These are phyloP conservation scores for Solanum aculeatissimum DNA, from an alignment of 305 asterid species.

Conservation along the genomic window DNA sequence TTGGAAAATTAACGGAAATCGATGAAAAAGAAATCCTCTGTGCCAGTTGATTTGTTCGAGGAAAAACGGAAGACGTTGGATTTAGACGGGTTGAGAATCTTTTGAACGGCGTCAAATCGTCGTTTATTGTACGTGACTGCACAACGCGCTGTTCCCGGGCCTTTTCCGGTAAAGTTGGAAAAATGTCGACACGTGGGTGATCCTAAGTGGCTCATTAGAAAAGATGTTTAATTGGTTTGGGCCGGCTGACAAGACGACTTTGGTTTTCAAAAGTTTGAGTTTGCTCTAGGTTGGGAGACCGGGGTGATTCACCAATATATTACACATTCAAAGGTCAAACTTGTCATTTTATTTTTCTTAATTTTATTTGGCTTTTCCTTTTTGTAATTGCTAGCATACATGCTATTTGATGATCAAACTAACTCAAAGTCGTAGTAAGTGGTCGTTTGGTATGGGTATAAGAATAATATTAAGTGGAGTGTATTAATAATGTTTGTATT, in stretches of 20 bases:
- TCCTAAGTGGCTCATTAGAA: neutral
- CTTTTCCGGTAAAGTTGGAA: neutral
- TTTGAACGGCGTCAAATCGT: neutral
- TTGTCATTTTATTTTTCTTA: neutral
- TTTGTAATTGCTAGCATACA: too few species aligned
- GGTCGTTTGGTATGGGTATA: too few species aligned
- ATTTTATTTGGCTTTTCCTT: neutral
- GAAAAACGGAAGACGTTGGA: neutral
- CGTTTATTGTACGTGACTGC: neutral
- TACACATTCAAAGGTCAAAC: neutral
- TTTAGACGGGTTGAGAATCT: neutral
- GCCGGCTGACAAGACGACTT: neutral
- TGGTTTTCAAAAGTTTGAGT: neutral
- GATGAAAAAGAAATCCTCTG: neutral
- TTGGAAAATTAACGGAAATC: constrained; percentile 16
- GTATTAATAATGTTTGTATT: too few species aligned
- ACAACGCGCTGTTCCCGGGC: neutral
- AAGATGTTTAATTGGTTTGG: neutral
- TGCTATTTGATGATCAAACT: too few species aligned
- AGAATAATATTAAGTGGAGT: too few species aligned
- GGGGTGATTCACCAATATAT: neutral
- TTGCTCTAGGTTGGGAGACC: neutral
- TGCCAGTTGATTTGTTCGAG: neutral
- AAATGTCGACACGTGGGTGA: neutral
- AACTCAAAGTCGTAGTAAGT: too few species aligned